Evolutionary conservation across 1,284 basidiomycete species (phyloP).

Genomic region (Lentinula novae-zelandiae): DNA sequence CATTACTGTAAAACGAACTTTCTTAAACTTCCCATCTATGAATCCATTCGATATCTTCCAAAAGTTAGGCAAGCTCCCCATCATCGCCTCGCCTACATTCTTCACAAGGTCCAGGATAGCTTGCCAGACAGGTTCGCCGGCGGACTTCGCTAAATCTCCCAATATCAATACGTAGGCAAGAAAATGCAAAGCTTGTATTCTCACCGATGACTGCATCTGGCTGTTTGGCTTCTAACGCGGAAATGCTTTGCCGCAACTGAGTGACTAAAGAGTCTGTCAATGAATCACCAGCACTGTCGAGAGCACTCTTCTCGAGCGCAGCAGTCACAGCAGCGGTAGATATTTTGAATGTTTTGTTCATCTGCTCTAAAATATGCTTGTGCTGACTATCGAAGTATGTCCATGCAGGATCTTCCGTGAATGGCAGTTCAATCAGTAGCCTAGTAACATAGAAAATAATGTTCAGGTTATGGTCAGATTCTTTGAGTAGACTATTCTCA

Average conservation of each 20-base stretch:
- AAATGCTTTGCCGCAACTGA: slow-evolving; percentile 55
- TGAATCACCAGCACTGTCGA: slow-evolving; percentile 32
- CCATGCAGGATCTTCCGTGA: slow-evolving; percentile 87
- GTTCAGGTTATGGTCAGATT: slow-evolving; percentile 8
- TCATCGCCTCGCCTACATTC: slow-evolving; percentile 64
- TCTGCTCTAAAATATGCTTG: slow-evolving; percentile 75
- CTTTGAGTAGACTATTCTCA: slow-evolving; percentile 34
- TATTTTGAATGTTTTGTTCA: slow-evolving; percentile 66
- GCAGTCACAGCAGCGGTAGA: slow-evolving; percentile 55
- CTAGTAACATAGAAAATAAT: slow-evolving; percentile 51
- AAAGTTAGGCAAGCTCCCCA: slow-evolving; percentile 82
- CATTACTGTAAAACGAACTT: slow-evolving; percentile 39
- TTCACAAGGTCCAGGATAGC: slow-evolving; percentile 73
- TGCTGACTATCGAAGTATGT: slow-evolving; percentile 94
- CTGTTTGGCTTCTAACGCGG: slow-evolving; percentile 61
- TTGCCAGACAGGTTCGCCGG: slow-evolving; percentile 79
- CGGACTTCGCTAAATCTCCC: slow-evolving; percentile 44
- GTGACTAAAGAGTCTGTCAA: slow-evolving; percentile 42
- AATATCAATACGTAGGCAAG: background rate
- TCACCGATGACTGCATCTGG: slow-evolving; percentile 62
- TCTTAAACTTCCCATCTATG: slow-evolving; percentile 88
- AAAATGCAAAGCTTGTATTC: slow-evolving; percentile 18
- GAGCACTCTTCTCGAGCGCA: slow-evolving; percentile 42
- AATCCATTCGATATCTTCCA: slow-evolving; percentile 92
- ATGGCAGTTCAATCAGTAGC: slow-evolving; percentile 53